Conservation (phyloP, 768 basidiomycete genomes). For the Suillus alpinus region DNA sequence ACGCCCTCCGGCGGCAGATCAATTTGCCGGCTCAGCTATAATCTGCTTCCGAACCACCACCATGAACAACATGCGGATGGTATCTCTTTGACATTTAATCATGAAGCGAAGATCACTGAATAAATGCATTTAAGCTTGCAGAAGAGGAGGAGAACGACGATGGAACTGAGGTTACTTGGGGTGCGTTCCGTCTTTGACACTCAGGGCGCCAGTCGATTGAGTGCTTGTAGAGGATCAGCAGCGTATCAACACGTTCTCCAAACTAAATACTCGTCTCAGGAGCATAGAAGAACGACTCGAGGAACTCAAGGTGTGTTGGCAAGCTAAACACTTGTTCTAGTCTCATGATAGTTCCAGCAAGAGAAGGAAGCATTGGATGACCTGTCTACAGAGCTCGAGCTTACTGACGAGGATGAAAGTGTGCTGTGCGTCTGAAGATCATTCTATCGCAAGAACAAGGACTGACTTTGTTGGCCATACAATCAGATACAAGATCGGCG, state of each 20-base stretch:
- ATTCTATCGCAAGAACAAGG: neutral
- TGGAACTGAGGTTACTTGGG: conserved; percentile 81
- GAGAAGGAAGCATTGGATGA: conserved; percentile 96
- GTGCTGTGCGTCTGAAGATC: conserved; percentile 56
- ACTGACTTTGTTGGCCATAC: neutral
- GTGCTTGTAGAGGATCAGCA: conserved; percentile 71
- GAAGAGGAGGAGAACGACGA: conserved; percentile 77
- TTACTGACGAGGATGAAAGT: conserved; percentile 79
- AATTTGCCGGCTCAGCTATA: neutral
- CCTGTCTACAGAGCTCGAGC: conserved; percentile 80
- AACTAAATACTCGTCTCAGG: conserved; percentile 77
- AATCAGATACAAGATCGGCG: conserved; percentile 82
- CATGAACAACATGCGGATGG: conserved; percentile 57
- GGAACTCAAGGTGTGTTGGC: conserved; percentile 59
- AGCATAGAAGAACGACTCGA: conserved; percentile 71
- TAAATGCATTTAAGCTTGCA: conserved; percentile 47
- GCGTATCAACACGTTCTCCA: conserved; percentile 88
- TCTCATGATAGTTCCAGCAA: conserved; percentile 49
- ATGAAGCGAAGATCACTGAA: conserved; percentile 5
- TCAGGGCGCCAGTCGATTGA: neutral
- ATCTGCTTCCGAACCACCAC: conserved; percentile 7
- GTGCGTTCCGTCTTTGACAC: conserved; percentile 36
- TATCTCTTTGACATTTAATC: conserved; percentile 25
- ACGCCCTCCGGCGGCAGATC: no score
- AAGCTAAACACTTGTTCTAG: neutral